Evolutionary conservation across 495 filamentous ascomycete genomes (phyloP).

Genomic region (Hyaloscypha finlandica): DNA sequence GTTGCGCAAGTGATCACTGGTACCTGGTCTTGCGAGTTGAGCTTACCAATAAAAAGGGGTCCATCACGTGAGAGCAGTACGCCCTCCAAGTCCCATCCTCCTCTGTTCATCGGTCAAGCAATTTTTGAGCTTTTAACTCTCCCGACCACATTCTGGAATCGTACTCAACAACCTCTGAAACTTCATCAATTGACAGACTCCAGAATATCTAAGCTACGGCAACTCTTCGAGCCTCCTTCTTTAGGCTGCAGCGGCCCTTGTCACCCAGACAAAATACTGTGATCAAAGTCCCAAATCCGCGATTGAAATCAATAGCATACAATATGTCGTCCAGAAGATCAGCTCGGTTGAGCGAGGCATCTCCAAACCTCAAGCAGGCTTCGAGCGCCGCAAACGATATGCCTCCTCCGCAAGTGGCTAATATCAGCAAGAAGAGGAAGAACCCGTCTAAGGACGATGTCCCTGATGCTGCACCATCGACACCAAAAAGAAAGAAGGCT

Average conservation of each 20-base stretch:
- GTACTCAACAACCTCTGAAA: background rate
- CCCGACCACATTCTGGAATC: background rate
- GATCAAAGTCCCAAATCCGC: background rate
- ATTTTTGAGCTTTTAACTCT: background rate
- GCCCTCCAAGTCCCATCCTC: background rate
- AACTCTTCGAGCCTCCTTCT: background rate
- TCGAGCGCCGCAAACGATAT: constrained; percentile 22
- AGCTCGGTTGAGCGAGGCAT: constrained; percentile 53
- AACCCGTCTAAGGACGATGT: constrained; percentile 24
- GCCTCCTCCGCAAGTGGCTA: constrained; percentile 21
- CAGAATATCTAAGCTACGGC: constrained; percentile 15
- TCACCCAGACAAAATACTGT: constrained; percentile 5
- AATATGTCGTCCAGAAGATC: constrained; percentile 61
- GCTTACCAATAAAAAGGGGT: background rate
- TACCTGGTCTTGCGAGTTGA: background rate
- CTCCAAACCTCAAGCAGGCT: constrained; percentile 24
- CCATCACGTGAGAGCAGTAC: background rate
- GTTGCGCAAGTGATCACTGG: background rate
- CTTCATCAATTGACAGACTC: background rate
- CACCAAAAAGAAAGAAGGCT: constrained; percentile 29
- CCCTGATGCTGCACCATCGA: constrained; percentile 22
- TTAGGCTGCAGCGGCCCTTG: constrained; percentile 26
- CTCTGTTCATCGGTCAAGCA: background rate
- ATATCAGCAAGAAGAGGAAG: constrained; percentile 42
- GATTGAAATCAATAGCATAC: constrained; percentile 5